Percentiles rank a stretch among this genome's conserved stretches.
Evolutionary conservation across 2,329 filamentous ascomycete genomes (phyloP).

Genomic region (Nemania sp.): DNA sequence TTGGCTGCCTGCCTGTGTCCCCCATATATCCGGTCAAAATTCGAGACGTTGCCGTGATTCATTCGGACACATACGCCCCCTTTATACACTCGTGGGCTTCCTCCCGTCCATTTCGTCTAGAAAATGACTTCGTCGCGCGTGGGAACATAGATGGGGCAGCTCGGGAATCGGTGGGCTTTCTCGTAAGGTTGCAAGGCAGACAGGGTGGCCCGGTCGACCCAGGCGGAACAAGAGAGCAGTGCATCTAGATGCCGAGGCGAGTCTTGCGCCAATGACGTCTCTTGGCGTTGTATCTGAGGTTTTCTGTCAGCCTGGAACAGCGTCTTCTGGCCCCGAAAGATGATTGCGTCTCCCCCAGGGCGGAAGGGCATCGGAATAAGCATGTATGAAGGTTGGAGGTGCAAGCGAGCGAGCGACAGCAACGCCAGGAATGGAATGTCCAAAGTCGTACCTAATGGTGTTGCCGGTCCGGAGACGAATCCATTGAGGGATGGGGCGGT

Average conservation of each 20-base stretch:
- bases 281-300: slow-evolving; percentile 96
- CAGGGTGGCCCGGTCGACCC: slow-evolving; percentile 27
- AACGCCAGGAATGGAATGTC: not conserved
- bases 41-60: not conserved
- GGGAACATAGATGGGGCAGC: slow-evolving; percentile 25
- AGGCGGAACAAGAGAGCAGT: slow-evolving; percentile 50
- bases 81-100: not conserved
- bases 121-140: slow-evolving; percentile 17
- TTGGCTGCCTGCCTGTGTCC: slow-evolving; percentile 1
- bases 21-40: slow-evolving; percentile 11
- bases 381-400: slow-evolving; percentile 5
- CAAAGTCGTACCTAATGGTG: slow-evolving; percentile 88
- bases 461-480: slow-evolving; percentile 98
- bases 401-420: slow-evolving; percentile 16
- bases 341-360: not conserved
- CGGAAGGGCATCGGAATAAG: not conserved
- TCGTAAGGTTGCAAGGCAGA: slow-evolving; percentile 19
- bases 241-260: slow-evolving; percentile 92
- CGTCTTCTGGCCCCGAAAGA: not conserved
- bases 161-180: slow-evolving; percentile 26
- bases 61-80: slow-evolving; percentile 8
- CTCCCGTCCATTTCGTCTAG: slow-evolving; percentile 14
- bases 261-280: slow-evolving; percentile 99
- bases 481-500: slow-evolving; percentile 99
- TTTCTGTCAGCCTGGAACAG: slow-evolving; percentile 12